Evolutionary conservation across 2,329 filamentous ascomycete genomes (phyloP).

Genomic region (Blastomyces gilchristii): DNA sequence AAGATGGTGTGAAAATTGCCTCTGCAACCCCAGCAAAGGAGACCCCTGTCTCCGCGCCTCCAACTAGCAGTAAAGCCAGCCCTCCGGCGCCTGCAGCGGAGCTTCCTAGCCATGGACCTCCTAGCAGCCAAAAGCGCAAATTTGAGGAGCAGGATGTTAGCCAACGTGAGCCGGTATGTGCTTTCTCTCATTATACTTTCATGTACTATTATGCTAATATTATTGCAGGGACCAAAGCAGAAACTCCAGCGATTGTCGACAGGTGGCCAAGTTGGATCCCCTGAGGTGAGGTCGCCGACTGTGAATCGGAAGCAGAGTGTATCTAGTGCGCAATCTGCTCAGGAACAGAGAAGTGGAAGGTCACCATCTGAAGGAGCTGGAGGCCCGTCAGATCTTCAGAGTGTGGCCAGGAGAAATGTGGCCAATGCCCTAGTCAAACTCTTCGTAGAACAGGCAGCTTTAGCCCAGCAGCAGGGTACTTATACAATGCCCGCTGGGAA

Average conservation of each 20-base stretch:
- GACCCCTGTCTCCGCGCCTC: slow-evolving; percentile 19
- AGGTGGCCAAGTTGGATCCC: slow-evolving; percentile 13
- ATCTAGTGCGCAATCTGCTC: slow-evolving; percentile 21
- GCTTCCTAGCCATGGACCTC: slow-evolving; percentile 12
- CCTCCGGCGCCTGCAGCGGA: slow-evolving; percentile 10
- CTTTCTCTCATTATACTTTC: neutral
- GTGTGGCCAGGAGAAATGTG: slow-evolving; percentile 54
- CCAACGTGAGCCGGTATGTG: slow-evolving; percentile 27
- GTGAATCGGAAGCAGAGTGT: slow-evolving; percentile 26
- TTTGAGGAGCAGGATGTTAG: slow-evolving; percentile 29
- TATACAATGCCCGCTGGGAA: slow-evolving; percentile 55
- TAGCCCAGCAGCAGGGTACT: slow-evolving; percentile 55
- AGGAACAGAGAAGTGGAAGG: slow-evolving; percentile 24
- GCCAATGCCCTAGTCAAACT: slow-evolving; percentile 62
- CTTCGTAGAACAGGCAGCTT: slow-evolving; percentile 55
- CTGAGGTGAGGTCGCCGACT: slow-evolving; percentile 20
- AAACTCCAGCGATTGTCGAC: slow-evolving; percentile 35
- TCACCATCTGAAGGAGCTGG: slow-evolving; percentile 25
- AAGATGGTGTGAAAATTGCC: slow-evolving; percentile 26
- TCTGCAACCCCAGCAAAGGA: slow-evolving; percentile 20
- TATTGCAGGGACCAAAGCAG: slow-evolving; percentile 29
- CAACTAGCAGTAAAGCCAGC: slow-evolving; percentile 19
- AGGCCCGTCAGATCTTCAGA: slow-evolving; percentile 41
- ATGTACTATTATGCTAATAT: slow-evolving; percentile 19
- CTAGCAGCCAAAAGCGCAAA: slow-evolving; percentile 36